These are phyloP conservation scores for Agarophyton chilense DNA, from an alignment of 23 red algal species.

Conservation along the genomic window DNA sequence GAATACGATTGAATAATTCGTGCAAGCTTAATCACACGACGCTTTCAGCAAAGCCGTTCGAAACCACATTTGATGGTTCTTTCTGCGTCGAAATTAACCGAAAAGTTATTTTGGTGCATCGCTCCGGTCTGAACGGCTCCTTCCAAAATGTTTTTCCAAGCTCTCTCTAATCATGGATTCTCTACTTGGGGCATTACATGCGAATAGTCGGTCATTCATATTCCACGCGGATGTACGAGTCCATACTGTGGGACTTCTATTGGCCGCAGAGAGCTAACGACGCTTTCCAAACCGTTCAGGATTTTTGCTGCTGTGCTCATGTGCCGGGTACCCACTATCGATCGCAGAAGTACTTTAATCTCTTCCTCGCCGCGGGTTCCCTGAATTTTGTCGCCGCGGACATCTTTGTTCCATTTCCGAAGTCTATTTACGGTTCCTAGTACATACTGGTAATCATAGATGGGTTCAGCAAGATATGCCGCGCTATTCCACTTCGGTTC, in stretches of 20 bases:
- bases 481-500: conserved; percentile 8
- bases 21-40: neutral
- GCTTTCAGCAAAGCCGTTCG: neutral
- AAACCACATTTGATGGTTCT: neutral
- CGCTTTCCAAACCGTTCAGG: conserved; percentile 12
- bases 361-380: conserved; percentile 29
- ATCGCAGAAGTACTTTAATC: neutral
- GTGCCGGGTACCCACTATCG: neutral
- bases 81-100: no score
- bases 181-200: conserved; percentile 4
- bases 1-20: neutral
- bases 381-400: conserved; percentile 34
- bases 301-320: neutral
- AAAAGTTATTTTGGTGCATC: neutral
- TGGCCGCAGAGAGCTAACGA: conserved; percentile 33
- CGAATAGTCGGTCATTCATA: conserved; percentile 13
- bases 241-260: conserved; percentile 9
- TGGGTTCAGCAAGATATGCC: conserved; percentile 27
- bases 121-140: conserved; percentile 1
- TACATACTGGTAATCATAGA: conserved; percentile 58
- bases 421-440: conserved; percentile 7
- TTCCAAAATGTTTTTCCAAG: conserved; percentile 9
- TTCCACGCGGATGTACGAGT: conserved; percentile 16
- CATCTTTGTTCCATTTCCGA: conserved; percentile 15
- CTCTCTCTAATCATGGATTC: neutral